phyloP scores from a whole-genome alignment of 345 rosid species.

The Populus ilicifolia region DNA sequence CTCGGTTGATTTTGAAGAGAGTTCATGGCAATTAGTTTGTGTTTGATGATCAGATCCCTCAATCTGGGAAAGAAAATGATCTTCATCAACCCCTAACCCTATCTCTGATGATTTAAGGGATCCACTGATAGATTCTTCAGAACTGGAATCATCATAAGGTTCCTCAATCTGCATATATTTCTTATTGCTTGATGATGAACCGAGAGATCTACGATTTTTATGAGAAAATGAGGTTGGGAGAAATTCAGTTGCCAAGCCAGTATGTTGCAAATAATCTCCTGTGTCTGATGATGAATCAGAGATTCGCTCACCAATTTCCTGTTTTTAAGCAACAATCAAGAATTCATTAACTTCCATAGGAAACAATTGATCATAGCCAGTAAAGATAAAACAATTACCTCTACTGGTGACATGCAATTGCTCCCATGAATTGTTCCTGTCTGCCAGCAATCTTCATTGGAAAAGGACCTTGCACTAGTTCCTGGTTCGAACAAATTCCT shows the following conservation, averaged over 20 bases:
- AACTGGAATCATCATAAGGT: constrained; percentile 18
- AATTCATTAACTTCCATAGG: background rate
- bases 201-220: background rate
- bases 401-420: constrained; percentile 40
- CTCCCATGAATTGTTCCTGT: constrained; percentile 19
- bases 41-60: constrained; percentile 8
- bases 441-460: constrained; percentile 18
- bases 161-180: constrained; percentile 21
- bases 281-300: constrained; percentile 26
- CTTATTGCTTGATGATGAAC: constrained; percentile 12
- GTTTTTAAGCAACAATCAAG: constrained; percentile 7
- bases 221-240: background rate
- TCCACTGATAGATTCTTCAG: constrained; percentile 21
- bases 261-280: constrained; percentile 10
- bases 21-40: background rate
- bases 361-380: background rate
- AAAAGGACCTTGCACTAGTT: constrained; percentile 3
- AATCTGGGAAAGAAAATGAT: constrained; percentile 1
- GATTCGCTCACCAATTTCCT: constrained; percentile 40
- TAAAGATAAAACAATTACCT: constrained; percentile 34
- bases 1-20: constrained; percentile 10
- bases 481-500: background rate
- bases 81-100: constrained; percentile 11
- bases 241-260: constrained; percentile 6
- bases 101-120: constrained; percentile 20